A percentile compares a stretch with the other conserved stretches of the same genome.
Evolutionary conservation across 73 alveolate genomes (phyloP).

Genomic region (Symbiodinium pilosum): DNA sequence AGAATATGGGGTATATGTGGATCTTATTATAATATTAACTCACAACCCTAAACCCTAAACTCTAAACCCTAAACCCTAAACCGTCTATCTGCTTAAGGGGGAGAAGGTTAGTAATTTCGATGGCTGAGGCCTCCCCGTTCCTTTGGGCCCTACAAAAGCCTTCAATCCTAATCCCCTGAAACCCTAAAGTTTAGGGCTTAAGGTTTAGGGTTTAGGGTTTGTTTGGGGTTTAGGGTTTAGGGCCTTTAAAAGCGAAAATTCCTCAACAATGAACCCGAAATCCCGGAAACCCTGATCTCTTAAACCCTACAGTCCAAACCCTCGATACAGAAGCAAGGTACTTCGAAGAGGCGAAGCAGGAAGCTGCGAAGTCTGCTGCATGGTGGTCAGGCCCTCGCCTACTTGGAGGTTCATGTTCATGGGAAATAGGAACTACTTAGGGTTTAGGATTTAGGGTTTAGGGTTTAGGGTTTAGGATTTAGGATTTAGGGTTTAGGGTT

Average conservation of each 20-base stretch:
- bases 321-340: constrained; percentile 5
- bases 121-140: not conserved
- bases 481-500: not conserved
- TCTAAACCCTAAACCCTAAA: not conserved
- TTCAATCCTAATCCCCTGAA: not conserved
- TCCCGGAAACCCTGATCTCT: no score
- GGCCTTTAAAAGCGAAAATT: no score
- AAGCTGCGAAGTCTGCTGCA: constrained; percentile 32
- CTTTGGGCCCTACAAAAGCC: not conserved
- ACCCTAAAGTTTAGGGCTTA: not conserved
- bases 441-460: not conserved
- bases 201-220: no score
- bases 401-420: not conserved
- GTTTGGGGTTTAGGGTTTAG: no score
- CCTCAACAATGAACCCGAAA: no score
- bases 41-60: not conserved
- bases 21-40: no score
- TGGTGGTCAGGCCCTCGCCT: constrained; percentile 59
- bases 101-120: no score
- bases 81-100: no score
- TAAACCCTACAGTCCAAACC: no score
- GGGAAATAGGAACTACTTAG: no score
- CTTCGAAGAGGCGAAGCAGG: constrained; percentile 87
- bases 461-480: not conserved
- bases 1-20: no score